A percentile compares a stretch with the other conserved stretches of the same genome.
Evolutionary conservation across 2,329 filamentous ascomycete species (phyloP).

Genomic region (Penicillium palitans): DNA sequence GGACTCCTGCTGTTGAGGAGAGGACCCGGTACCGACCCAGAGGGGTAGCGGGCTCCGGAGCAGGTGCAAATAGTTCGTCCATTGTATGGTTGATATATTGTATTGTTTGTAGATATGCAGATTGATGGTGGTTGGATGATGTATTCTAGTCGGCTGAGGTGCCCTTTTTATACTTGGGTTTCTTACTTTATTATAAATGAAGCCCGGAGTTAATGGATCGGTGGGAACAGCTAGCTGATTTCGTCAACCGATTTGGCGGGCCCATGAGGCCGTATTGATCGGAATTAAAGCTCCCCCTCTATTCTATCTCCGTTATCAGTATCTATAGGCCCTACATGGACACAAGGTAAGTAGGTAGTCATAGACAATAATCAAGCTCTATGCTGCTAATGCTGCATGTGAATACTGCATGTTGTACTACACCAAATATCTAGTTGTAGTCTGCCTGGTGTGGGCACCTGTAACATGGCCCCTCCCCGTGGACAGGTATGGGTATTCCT

Average conservation of each 20-base stretch:
- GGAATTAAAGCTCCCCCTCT: neutral
- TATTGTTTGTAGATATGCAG: neutral
- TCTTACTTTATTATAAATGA: neutral
- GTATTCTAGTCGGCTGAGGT: neutral
- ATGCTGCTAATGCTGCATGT: neutral
- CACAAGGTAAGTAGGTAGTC: neutral
- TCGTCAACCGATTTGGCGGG: neutral
- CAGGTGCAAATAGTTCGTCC: constrained; percentile 36
- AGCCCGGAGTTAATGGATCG: constrained; percentile 2
- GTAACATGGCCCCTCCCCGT: neutral
- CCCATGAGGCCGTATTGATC: no score
- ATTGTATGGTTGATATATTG: constrained; percentile 21
- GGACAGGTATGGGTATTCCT: neutral
- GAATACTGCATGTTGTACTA: neutral
- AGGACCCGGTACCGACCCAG: constrained; percentile 66
- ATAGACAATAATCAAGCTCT: neutral
- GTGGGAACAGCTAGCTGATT: neutral
- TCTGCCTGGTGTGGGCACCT: neutral
- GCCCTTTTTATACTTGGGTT: neutral
- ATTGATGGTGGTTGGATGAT: neutral
- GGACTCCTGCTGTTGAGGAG: constrained; percentile 63
- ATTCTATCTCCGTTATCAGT: neutral
- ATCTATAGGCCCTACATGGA: no score
- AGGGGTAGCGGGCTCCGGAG: constrained; percentile 58
- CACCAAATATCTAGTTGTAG: no score